Evolutionary conservation across 73 alveolate species (phyloP).

Genomic region (Tetrahymena borealis): DNA sequence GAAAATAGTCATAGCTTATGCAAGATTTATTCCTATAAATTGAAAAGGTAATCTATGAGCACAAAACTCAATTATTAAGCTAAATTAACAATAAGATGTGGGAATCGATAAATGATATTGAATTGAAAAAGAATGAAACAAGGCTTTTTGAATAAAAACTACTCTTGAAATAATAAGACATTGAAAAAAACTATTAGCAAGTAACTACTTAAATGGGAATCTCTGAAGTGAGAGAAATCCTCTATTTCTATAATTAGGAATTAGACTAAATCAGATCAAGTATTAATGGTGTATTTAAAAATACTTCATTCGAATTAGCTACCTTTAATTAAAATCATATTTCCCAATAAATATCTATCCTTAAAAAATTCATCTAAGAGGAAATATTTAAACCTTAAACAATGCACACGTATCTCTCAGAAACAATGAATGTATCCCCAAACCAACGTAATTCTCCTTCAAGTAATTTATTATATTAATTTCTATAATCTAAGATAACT

Average conservation of each 20-base stretch:
- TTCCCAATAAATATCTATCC: not conserved
- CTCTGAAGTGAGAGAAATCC: not conserved
- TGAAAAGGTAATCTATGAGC: not conserved
- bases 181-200: not conserved
- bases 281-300: not conserved
- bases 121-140: not conserved
- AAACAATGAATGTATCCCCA: not conserved
- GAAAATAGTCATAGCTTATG: not conserved
- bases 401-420: not conserved
- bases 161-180: not conserved
- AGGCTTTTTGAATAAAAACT: not conserved
- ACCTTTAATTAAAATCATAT: not conserved
- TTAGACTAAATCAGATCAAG: not conserved
- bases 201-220: not conserved
- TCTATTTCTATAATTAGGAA: not conserved
- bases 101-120: not conserved
- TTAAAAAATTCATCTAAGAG: not conserved
- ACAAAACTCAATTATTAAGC: not conserved
- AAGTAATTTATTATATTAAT: not conserved
- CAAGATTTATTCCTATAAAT: not conserved
- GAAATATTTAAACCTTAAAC: not conserved
- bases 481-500: not conserved
- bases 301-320: not conserved
- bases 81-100: not conserved
- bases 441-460: not conserved